Percentiles rank a stretch among this genome's conserved stretches.
phyloP scores from a whole-genome alignment of 257 asterid species.

The Ocimum tenuiflorum region DNA sequence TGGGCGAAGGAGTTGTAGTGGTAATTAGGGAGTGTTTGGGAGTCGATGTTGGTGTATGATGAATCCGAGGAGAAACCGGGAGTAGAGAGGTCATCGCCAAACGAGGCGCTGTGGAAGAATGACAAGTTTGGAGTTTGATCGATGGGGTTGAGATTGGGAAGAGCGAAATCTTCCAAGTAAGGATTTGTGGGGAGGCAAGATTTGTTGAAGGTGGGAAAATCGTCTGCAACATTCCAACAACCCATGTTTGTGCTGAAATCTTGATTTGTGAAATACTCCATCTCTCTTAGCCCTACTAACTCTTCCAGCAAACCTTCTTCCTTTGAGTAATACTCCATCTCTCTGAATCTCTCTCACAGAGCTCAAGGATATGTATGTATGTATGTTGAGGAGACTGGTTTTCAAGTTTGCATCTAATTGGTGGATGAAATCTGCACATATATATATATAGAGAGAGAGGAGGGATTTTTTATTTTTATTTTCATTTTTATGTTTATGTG shows the following conservation, averaged over 20 bases:
- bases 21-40: constrained; percentile 23
- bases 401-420: not conserved
- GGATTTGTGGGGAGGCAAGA: constrained; percentile 6
- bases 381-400: not conserved
- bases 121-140: constrained; percentile 16
- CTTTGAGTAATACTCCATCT: constrained; percentile 42
- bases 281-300: constrained; percentile 30
- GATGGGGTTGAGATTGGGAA: constrained; percentile 2
- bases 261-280: constrained; percentile 17
- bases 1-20: constrained; percentile 8
- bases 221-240: not conserved
- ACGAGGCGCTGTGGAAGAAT: constrained; percentile 21
- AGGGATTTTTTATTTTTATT: too few relatives aligned
- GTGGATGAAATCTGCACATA: too few relatives aligned
- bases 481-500: too few relatives aligned
- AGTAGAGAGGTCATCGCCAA: constrained; percentile 37
- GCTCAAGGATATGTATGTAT: not conserved
- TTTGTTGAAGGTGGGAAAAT: too few relatives aligned
- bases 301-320: constrained; percentile 46
- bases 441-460: not conserved
- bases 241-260: constrained; percentile 17
- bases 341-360: not conserved
- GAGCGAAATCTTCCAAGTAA: constrained; percentile 21
- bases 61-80: constrained; percentile 30
- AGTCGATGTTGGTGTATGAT: constrained; percentile 19